These are phyloP conservation scores for Arthrobotrys pseudoclavata DNA, from an alignment of 2,329 filamentous ascomycete species.

Conservation along the genomic window DNA sequence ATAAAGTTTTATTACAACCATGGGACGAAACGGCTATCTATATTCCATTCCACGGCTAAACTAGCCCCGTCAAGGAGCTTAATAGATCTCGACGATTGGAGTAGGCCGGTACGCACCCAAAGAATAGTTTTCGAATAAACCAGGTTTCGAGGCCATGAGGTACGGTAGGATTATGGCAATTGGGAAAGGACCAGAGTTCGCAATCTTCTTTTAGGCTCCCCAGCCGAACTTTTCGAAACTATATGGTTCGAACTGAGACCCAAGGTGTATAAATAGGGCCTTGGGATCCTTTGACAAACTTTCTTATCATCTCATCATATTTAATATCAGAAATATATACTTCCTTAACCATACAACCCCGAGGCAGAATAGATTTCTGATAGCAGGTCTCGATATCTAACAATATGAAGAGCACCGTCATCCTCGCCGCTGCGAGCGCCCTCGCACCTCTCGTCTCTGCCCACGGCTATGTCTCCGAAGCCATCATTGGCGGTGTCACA, in stretches of 20 bases:
- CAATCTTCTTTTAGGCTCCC: not conserved
- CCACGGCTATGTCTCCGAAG: conserved; percentile 70
- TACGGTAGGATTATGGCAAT: not conserved
- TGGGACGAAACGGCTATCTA: conserved; percentile 54
- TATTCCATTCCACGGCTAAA: conserved; percentile 56
- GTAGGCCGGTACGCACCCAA: conserved; percentile 9
- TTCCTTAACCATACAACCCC: not conserved
- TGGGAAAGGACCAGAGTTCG: conserved; percentile 6
- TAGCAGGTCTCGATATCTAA: not conserved
- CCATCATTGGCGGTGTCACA: conserved; percentile 67
- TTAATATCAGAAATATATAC: conserved; percentile 2
- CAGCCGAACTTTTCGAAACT: not conserved
- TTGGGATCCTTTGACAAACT: not conserved
- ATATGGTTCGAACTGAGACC: not conserved
- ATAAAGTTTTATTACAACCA: conserved; percentile 48
- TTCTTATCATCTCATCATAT: conserved; percentile 52
- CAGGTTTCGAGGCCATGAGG: conserved; percentile 8
- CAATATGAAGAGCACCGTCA: conserved; percentile 48
- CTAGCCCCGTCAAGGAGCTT: conserved; percentile 37
- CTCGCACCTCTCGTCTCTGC: conserved; percentile 63
- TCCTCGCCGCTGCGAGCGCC: conserved; percentile 34
- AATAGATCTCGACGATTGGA: not conserved
- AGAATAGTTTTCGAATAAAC: conserved; percentile 18
- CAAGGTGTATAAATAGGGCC: conserved; percentile 19
- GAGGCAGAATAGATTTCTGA: conserved; percentile 15